These are phyloP conservation scores for Anthostomella pinea DNA, from an alignment of 2,329 filamentous ascomycete species.

Conservation along the genomic window DNA sequence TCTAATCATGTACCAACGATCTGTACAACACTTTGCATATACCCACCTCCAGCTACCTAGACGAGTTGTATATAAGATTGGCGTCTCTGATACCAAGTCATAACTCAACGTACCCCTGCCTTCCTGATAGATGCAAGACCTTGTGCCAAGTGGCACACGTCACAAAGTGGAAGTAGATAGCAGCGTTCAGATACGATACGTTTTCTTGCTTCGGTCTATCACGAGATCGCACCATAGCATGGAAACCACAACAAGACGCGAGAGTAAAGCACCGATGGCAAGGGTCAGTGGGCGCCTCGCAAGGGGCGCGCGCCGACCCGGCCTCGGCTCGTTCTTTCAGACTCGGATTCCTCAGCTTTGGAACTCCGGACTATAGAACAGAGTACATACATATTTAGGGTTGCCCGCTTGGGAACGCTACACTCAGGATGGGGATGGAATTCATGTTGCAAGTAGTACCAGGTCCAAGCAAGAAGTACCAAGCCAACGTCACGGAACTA, in stretches of 20 bases:
- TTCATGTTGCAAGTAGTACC: no score
- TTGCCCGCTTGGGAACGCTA: no score
- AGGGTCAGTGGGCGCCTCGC: slow-evolving; percentile 20
- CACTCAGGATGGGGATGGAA: no score
- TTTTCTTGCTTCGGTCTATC: slow-evolving; percentile 45
- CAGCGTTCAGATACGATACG: slow-evolving; percentile 65
- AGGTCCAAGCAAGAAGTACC: no score
- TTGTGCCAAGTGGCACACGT: slow-evolving; percentile 1
- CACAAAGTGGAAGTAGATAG: slow-evolving; percentile 5
- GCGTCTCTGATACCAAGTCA: not conserved
- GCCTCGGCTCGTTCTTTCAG: slow-evolving; percentile 57
- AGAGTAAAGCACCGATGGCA: slow-evolving; percentile 43
- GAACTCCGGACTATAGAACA: slow-evolving; percentile 61
- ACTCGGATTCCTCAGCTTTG: slow-evolving; percentile 57
- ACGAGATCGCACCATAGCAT: slow-evolving; percentile 41
- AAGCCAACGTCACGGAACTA: no score
- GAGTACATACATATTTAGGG: slow-evolving; percentile 50
- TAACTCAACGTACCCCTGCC: no score
- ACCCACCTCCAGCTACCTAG: slow-evolving; percentile 34
- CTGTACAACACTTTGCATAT: slow-evolving; percentile 36
- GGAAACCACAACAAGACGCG: slow-evolving; percentile 59
- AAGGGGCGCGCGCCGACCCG: slow-evolving; percentile 19
- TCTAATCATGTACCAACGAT: slow-evolving; percentile 15
- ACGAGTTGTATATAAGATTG: slow-evolving; percentile 17
- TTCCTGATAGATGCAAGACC: no score